A percentile compares a stretch with the other conserved stretches of the same genome.
These are phyloP conservation scores for Aspergillus sp. DNA, from an alignment of 2,329 filamentous ascomycete species.

Conservation along the genomic window DNA sequence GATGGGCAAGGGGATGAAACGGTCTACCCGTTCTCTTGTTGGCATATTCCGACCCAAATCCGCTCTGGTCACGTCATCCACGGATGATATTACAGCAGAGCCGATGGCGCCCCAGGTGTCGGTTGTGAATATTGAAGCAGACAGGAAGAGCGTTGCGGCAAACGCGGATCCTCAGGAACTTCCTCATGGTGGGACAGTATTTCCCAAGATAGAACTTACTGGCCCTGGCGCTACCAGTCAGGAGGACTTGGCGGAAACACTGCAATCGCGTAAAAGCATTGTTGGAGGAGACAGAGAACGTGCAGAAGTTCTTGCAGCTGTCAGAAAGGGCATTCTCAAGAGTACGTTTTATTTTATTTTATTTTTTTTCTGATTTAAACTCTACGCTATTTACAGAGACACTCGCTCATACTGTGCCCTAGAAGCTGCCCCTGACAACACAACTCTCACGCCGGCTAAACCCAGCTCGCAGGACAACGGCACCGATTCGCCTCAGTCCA, in stretches of 20 bases:
- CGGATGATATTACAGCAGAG: constrained; percentile 65
- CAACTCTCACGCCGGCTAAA: constrained; percentile 66
- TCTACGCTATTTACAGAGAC: not conserved
- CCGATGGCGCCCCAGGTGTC: constrained; percentile 82
- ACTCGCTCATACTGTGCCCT: constrained; percentile 14
- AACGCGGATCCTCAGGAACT: constrained; percentile 65
- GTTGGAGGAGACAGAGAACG: constrained; percentile 86
- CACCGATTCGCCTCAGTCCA: constrained; percentile 78
- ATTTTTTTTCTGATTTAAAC: not conserved
- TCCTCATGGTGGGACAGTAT: constrained; percentile 71
- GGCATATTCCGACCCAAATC: constrained; percentile 96
- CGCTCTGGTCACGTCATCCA: constrained; percentile 68
- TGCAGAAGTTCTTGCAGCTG: constrained; percentile 85
- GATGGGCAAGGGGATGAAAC: constrained; percentile 99
- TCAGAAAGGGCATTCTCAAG: constrained; percentile 95
- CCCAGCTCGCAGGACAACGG: constrained; percentile 63
- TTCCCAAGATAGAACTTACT: constrained; percentile 80
- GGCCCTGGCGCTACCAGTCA: constrained; percentile 61
- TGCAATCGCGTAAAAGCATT: constrained; percentile 75
- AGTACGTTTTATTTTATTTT: constrained; percentile 65
- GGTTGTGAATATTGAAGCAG: constrained; percentile 93
- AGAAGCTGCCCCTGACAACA: constrained; percentile 57
- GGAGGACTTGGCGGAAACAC: constrained; percentile 45
- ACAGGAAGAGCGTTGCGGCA: constrained; percentile 79
- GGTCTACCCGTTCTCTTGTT: constrained; percentile 83